These are phyloP conservation scores for Ambrosiella xylebori DNA, from an alignment of 2,329 filamentous ascomycete genomes.

Conservation along the genomic window DNA sequence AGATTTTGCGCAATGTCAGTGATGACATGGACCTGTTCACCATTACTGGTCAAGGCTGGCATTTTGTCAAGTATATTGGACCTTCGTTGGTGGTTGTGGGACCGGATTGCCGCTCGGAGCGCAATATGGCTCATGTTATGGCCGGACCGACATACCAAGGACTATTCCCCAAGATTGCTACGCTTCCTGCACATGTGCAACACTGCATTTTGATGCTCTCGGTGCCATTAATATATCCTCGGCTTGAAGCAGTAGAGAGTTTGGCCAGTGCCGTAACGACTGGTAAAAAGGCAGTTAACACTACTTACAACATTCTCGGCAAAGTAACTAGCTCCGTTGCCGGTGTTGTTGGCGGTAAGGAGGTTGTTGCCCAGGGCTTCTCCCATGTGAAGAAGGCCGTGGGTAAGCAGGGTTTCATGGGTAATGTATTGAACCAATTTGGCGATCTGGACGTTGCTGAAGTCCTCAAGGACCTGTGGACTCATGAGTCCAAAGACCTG, in stretches of 20 bases:
- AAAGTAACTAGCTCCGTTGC: constrained; percentile 92
- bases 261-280: constrained; percentile 82
- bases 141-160: constrained; percentile 95
- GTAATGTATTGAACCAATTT: constrained; percentile 85
- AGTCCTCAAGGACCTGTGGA: constrained; percentile 93
- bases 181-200: constrained; percentile 79
- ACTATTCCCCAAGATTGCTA: constrained; percentile 86
- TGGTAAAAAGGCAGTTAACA: constrained; percentile 91
- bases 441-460: constrained; percentile 90
- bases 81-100: constrained; percentile 81
- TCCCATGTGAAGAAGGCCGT: constrained; percentile 91
- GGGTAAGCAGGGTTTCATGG: constrained; percentile 90
- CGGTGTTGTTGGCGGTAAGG: constrained; percentile 86
- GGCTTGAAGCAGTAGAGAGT: constrained; percentile 79
- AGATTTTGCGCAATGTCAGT: constrained; percentile 76
- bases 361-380: constrained; percentile 82
- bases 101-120: constrained; percentile 78
- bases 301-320: constrained; percentile 87
- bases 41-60: constrained; percentile 93
- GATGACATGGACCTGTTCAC: constrained; percentile 89
- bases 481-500: constrained; percentile 91
- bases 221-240: constrained; percentile 77
- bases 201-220: constrained; percentile 95
- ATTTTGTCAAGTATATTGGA: constrained; percentile 92
- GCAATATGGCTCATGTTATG: constrained; percentile 80